These are phyloP conservation scores for Jamesozyma gamospora DNA, from an alignment of 805 yeast species.

Conservation along the genomic window DNA sequence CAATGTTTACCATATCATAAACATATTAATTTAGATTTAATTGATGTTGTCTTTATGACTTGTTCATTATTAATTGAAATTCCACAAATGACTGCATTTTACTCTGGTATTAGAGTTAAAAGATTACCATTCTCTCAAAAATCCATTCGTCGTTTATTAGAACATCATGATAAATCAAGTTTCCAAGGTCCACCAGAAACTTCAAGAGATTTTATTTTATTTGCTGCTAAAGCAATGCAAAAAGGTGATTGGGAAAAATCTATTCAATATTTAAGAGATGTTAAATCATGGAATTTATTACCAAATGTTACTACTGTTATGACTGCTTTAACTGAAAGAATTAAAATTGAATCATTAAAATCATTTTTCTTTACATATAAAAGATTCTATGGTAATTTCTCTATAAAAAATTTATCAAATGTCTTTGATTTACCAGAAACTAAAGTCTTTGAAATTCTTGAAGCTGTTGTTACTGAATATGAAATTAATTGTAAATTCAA, in stretches of 20 bases:
- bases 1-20: conserved; percentile 93
- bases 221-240: conserved; percentile 81
- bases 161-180: conserved; percentile 85
- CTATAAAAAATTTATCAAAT: conserved; percentile 52
- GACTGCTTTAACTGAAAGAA: conserved; percentile 61
- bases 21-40: conserved; percentile 91
- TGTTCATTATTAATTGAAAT: conserved; percentile 82
- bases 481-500: conserved; percentile 68
- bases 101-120: conserved; percentile 50
- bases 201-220: conserved; percentile 84
- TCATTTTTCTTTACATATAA: conserved; percentile 86
- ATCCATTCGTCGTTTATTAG: conserved; percentile 84
- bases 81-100: conserved; percentile 75
- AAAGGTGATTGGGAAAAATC: conserved; percentile 85
- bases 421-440: conserved; percentile 54
- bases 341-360: conserved; percentile 84
- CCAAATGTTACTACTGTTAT: conserved; percentile 58
- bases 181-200: conserved; percentile 98
- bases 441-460: conserved; percentile 52
- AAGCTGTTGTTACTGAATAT: conserved; percentile 65
- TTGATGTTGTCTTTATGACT: conserved; percentile 90
- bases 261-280: conserved; percentile 45
- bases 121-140: conserved; percentile 50
- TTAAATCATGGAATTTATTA: conserved; percentile 75
- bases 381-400: conserved; percentile 61